A percentile compares a stretch with the other conserved stretches of the same genome.
Conservation (phyloP, 1,284 basidiomycete species). For the Moesziomyces globuligerus region DNA sequence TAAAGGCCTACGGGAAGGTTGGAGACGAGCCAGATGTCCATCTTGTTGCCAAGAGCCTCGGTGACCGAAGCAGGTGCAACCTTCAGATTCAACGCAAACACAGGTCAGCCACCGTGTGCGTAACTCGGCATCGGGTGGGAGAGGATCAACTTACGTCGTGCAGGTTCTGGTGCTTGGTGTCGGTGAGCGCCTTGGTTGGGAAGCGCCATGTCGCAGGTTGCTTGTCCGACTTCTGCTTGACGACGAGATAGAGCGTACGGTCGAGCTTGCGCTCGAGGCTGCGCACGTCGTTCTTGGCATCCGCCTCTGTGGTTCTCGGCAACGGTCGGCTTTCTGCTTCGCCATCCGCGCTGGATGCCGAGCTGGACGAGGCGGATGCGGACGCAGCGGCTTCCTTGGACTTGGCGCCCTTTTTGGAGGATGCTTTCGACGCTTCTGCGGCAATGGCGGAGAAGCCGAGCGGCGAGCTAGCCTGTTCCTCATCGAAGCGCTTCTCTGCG, state of each 20-base stretch:
- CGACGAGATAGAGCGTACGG: conserved; percentile 84
- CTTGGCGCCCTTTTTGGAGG: conserved; percentile 16
- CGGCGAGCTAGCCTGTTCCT: conserved; percentile 53
- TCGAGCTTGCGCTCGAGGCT: conserved; percentile 84
- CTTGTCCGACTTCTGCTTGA: conserved; percentile 70
- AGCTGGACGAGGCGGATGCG: not conserved
- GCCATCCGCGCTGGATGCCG: conserved; percentile 17
- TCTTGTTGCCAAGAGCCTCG: conserved; percentile 47
- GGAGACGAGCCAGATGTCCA: conserved; percentile 65
- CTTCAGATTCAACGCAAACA: not conserved
- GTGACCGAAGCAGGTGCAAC: conserved; percentile 49
- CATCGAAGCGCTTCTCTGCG: conserved; percentile 82
- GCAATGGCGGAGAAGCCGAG: conserved; percentile 41
- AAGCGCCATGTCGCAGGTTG: conserved; percentile 38
- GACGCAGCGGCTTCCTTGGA: conserved; percentile 11
- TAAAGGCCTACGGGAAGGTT: conserved; percentile 60
- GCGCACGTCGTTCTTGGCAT: conserved; percentile 74
- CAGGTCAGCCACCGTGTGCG: not conserved
- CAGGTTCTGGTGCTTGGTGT: conserved; percentile 33
- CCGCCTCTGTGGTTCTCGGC: conserved; percentile 72
- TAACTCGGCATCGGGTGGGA: not conserved
- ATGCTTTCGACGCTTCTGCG: conserved; percentile 10
- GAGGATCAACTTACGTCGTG: conserved; percentile 31
- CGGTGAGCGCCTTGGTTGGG: conserved; percentile 41
- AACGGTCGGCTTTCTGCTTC: conserved; percentile 69